Conservation (phyloP, 2,329 filamentous ascomycete species). For the Cryphonectria parasitica region DNA sequence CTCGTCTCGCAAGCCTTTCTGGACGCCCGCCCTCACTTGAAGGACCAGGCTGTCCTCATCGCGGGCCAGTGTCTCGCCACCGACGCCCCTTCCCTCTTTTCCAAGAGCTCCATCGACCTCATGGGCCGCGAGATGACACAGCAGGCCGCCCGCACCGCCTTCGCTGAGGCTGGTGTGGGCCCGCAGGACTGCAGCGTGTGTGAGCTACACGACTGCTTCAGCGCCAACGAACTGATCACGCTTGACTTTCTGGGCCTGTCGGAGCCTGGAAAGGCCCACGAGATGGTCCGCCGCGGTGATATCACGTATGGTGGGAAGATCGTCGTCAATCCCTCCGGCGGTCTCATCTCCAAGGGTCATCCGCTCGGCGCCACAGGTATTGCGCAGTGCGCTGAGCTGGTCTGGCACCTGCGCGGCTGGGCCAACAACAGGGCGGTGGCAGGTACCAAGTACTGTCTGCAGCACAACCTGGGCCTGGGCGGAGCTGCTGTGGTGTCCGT, state of each 20-base stretch:
- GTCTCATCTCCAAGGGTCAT: conserved; percentile 94
- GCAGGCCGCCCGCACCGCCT: conserved; percentile 70
- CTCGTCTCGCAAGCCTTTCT: conserved; percentile 89
- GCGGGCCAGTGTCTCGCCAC: conserved; percentile 89
- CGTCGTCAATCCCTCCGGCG: conserved; percentile 91
- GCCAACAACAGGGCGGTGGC: conserved; percentile 82
- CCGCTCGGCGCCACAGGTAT: conserved; percentile 93
- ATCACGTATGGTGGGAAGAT: conserved; percentile 88
- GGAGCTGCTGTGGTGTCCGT: conserved; percentile 90
- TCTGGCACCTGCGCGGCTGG: conserved; percentile 96
- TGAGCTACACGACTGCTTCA: conserved; percentile 97
- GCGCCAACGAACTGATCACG: conserved; percentile 88
- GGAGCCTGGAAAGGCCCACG: conserved; percentile 82
- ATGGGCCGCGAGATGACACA: conserved; percentile 87
- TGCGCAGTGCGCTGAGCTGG: conserved; percentile 91
- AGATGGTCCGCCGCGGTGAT: conserved; percentile 82
- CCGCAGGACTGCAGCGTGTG: conserved; percentile 77
- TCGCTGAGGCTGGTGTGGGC: conserved; percentile 72
- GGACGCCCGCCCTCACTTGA: conserved; percentile 80
- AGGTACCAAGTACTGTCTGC: conserved; percentile 73
- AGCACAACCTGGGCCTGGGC: conserved; percentile 92
- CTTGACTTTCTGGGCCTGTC: conserved; percentile 85
- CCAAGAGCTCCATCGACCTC: conserved; percentile 79
- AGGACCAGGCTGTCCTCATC: conserved; percentile 81
- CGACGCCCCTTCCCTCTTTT: conserved; percentile 80